Conservation (phyloP, 2,329 filamentous ascomycete species). For the Trichophyton simii region DNA sequence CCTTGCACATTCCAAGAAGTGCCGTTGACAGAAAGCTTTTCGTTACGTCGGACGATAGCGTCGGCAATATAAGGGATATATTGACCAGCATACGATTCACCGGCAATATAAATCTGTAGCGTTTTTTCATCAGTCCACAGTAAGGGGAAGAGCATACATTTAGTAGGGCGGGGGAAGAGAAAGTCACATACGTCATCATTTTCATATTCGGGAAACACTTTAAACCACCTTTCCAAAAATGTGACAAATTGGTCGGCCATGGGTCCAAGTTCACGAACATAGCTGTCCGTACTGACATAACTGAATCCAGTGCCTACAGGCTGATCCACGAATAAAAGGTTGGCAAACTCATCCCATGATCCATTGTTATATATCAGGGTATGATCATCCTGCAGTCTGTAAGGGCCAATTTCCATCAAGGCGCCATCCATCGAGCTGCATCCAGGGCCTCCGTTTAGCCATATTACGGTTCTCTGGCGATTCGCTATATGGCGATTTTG, state of each 20-base stretch:
- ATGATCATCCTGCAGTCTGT: conserved; percentile 63
- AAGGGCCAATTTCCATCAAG: conserved; percentile 92
- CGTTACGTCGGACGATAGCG: conserved; percentile 79
- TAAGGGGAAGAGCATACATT: background rate
- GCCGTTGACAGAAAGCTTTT: conserved; percentile 34
- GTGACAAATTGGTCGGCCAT: conserved; percentile 81
- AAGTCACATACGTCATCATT: conserved; percentile 59
- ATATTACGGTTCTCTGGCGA: conserved; percentile 78
- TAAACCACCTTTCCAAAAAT: conserved; percentile 87
- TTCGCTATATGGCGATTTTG: conserved; percentile 93
- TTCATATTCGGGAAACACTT: conserved; percentile 80
- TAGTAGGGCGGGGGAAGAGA: background rate
- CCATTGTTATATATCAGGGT: conserved; percentile 72
- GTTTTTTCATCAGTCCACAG: background rate
- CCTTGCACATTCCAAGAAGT: conserved; percentile 67
- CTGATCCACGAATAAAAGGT: conserved; percentile 92
- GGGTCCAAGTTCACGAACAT: conserved; percentile 67
- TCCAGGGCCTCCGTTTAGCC: conserved; percentile 93
- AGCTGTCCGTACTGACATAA: conserved; percentile 83
- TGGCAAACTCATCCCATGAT: conserved; percentile 98
- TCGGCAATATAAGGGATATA: conserved; percentile 96
- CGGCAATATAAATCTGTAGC: conserved; percentile 75
- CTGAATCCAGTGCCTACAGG: conserved; percentile 94
- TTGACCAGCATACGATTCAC: conserved; percentile 93
- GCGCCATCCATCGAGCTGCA: conserved; percentile 96